These are phyloP conservation scores for Russula emetica DNA, from an alignment of 768 basidiomycete species.

Conservation along the genomic window DNA sequence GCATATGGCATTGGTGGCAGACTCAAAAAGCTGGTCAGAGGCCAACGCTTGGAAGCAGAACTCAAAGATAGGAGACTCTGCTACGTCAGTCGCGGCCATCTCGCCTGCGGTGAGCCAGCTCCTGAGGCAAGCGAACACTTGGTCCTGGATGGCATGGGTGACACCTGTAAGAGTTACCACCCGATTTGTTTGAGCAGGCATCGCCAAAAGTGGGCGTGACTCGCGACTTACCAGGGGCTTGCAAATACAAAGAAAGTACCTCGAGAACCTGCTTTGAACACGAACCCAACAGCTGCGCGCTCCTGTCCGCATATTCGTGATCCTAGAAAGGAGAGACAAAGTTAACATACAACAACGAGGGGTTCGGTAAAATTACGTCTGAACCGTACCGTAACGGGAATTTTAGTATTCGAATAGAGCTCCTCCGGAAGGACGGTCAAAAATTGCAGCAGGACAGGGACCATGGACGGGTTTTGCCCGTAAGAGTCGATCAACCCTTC, in stretches of 20 bases:
- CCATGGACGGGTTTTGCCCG: slow-evolving; percentile 79
- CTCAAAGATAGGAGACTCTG: slow-evolving; percentile 72
- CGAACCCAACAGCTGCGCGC: slow-evolving; percentile 55
- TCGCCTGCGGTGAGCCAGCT: slow-evolving; percentile 90
- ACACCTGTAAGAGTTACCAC: slow-evolving; percentile 52
- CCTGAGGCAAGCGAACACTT: slow-evolving; percentile 79
- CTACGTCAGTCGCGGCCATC: slow-evolving; percentile 57
- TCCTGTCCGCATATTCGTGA: slow-evolving; percentile 64
- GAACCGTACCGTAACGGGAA: slow-evolving; percentile 78
- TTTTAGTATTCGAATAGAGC: slow-evolving; percentile 72
- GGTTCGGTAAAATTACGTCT: neutral
- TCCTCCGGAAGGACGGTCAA: slow-evolving; percentile 91
- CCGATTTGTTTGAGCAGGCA: slow-evolving; percentile 10
- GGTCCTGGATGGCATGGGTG: slow-evolving; percentile 67
- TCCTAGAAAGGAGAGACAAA: slow-evolving; percentile 44
- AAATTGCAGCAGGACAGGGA: slow-evolving; percentile 83
- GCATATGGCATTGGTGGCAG: slow-evolving; percentile 87
- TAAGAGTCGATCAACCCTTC: slow-evolving; percentile 78
- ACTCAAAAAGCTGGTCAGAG: slow-evolving; percentile 86
- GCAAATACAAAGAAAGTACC: slow-evolving; percentile 81
- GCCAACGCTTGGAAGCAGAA: slow-evolving; percentile 81
- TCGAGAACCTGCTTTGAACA: slow-evolving; percentile 72
- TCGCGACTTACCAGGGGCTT: slow-evolving; percentile 66
- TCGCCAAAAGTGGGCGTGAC: neutral
- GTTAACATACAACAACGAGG: neutral